Conservation (phyloP, 2,329 filamentous ascomycete species). For the Ambrosiella xylebori region DNA sequence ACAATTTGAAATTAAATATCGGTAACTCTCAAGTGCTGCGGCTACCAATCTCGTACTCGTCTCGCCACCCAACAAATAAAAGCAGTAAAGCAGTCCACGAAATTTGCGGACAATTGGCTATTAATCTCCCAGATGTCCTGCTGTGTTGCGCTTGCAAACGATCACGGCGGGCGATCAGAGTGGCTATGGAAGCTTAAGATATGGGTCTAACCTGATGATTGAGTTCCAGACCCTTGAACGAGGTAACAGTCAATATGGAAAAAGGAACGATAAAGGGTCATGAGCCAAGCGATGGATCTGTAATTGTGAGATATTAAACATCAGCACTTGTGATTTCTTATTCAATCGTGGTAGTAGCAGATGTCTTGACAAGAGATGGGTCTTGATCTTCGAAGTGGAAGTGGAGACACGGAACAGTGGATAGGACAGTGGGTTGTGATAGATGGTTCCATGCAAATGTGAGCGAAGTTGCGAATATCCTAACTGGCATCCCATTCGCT, state of each 20-base stretch:
- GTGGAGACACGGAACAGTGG: too few species aligned
- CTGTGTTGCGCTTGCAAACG: not conserved
- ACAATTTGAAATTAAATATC: not conserved
- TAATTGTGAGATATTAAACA: too few species aligned
- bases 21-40: not conserved
- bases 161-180: not conserved
- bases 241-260: not conserved
- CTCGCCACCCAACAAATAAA: not conserved
- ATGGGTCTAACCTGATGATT: not conserved
- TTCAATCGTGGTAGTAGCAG: too few species aligned
- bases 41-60: not conserved
- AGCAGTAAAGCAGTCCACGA: not conserved
- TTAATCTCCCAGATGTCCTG: not conserved
- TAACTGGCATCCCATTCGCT: too few species aligned
- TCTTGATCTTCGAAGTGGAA: too few species aligned
- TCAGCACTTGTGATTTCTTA: too few species aligned
- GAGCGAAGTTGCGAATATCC: too few species aligned
- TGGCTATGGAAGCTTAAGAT: not conserved
- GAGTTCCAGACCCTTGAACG: not conserved
- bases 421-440: too few species aligned
- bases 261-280: not conserved
- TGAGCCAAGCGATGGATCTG: not conserved
- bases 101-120: not conserved
- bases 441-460: too few species aligned
- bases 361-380: too few species aligned